A percentile compares a stretch with the other conserved stretches of the same genome.
Conservation (phyloP, 1,284 basidiomycete species). For the Irpex lacteus region DNA sequence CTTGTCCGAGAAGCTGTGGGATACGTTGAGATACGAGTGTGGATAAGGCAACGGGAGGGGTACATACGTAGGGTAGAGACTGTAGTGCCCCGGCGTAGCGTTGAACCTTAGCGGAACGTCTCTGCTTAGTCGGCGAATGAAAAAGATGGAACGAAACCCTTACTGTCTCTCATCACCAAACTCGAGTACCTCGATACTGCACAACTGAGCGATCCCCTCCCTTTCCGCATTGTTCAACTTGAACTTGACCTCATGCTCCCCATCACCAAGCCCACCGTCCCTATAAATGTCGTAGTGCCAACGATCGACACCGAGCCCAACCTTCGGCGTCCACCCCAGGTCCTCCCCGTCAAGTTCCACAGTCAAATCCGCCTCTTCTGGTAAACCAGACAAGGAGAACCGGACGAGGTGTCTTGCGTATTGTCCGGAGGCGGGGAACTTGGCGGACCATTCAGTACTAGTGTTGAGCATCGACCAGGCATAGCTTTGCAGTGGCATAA, state of each 20-base stretch:
- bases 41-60: background rate
- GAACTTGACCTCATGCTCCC: slow-evolving; percentile 58
- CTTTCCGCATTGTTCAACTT: slow-evolving; percentile 47
- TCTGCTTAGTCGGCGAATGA: background rate
- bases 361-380: slow-evolving; percentile 48
- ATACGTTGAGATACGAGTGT: background rate
- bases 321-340: slow-evolving; percentile 55
- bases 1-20: slow-evolving; percentile 49
- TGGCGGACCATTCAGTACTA: slow-evolving; percentile 51
- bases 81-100: slow-evolving; percentile 54
- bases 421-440: slow-evolving; percentile 62
- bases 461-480: slow-evolving; percentile 72
- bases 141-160: slow-evolving; percentile 4
- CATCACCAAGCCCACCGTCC: slow-evolving; percentile 38
- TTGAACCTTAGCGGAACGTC: slow-evolving; percentile 54
- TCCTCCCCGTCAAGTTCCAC: slow-evolving; percentile 62
- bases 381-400: slow-evolving; percentile 78
- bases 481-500: slow-evolving; percentile 77
- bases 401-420: slow-evolving; percentile 67
- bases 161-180: slow-evolving; percentile 65
- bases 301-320: slow-evolving; percentile 59
- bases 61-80: slow-evolving; percentile 74
- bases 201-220: slow-evolving; percentile 65
- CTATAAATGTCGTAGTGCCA: slow-evolving; percentile 69
- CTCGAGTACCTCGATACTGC: slow-evolving; percentile 75